Conservation (phyloP, 768 basidiomycete genomes). For the Lactarius hatsudake region DNA sequence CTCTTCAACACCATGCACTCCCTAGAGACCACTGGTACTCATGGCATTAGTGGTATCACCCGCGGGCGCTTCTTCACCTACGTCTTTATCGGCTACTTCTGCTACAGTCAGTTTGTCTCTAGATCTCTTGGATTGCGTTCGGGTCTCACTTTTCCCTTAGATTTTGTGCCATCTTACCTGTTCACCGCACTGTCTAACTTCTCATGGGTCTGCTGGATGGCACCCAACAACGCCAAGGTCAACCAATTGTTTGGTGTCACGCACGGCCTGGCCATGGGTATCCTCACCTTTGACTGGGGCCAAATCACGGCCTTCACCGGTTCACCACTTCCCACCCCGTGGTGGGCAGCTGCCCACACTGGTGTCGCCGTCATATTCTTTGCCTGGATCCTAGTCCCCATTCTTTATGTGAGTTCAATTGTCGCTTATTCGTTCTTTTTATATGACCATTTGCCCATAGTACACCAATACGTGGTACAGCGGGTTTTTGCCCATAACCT, state of each 20-base stretch:
- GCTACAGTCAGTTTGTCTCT: conserved; percentile 46
- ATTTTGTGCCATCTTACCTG: conserved; percentile 7
- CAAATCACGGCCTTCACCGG: conserved; percentile 61
- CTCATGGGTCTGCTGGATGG: conserved; percentile 90
- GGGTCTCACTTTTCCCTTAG: neutral
- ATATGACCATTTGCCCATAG: conserved; percentile 24
- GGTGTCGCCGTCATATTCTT: conserved; percentile 91
- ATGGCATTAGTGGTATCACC: conserved; percentile 44
- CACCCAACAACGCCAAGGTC: conserved; percentile 62
- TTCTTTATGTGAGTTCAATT: conserved; percentile 41
- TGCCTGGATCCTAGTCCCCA: conserved; percentile 2
- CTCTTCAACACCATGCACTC: conserved; percentile 45
- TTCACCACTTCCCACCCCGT: conserved; percentile 41
- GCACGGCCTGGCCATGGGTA: conserved; percentile 50
- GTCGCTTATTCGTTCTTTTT: neutral
- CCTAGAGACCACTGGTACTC: conserved; percentile 41
- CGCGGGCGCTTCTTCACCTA: conserved; percentile 53
- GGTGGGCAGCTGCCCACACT: conserved; percentile 92
- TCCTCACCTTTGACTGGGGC: conserved; percentile 91
- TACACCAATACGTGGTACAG: conserved; percentile 59
- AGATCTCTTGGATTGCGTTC: neutral
- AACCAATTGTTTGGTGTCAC: conserved; percentile 72
- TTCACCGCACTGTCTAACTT: conserved; percentile 41
- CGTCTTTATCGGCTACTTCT: conserved; percentile 37
- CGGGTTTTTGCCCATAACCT: conserved; percentile 5